phyloP scores from a whole-genome alignment of 441 rosid species.

The Populus hybrid region DNA sequence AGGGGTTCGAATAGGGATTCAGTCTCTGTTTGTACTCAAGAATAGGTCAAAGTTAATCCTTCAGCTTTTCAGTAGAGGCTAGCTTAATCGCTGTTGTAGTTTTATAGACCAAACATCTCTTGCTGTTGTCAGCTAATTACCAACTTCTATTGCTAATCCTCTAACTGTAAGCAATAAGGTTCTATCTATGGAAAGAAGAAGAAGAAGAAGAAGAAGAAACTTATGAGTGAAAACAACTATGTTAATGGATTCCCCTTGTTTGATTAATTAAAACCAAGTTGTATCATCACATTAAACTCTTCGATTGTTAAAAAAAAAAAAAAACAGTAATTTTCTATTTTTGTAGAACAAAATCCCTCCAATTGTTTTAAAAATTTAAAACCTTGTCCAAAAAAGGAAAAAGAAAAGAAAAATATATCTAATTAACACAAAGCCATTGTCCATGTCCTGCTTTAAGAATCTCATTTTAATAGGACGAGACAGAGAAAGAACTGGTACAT shows the following conservation, averaged over 20 bases:
- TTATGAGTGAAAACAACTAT: neutral
- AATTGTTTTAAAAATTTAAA: neutral
- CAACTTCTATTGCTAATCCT: neutral
- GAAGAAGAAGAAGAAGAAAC: too few species aligned
- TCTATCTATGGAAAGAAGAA: neutral
- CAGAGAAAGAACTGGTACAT: neutral
- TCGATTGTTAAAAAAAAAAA: neutral
- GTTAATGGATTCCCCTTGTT: neutral
- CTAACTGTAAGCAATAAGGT: neutral
- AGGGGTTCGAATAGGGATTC: neutral
- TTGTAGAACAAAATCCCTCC: neutral
- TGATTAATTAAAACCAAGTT: neutral
- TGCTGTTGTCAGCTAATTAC: too few species aligned
- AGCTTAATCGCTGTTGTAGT: neutral
- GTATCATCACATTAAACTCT: neutral
- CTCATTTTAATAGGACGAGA: neutral
- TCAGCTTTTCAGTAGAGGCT: neutral
- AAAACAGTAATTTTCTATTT: neutral
- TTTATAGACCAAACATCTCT: neutral
- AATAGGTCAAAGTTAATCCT: neutral
- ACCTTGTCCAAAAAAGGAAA: neutral
- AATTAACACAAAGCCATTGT: neutral
- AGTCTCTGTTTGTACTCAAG: neutral
- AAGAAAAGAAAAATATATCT: too few species aligned
- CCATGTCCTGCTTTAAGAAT: neutral